Evolutionary conservation across 2,329 filamentous ascomycete genomes (phyloP).

Genomic region (Aspergillus floridensis): DNA sequence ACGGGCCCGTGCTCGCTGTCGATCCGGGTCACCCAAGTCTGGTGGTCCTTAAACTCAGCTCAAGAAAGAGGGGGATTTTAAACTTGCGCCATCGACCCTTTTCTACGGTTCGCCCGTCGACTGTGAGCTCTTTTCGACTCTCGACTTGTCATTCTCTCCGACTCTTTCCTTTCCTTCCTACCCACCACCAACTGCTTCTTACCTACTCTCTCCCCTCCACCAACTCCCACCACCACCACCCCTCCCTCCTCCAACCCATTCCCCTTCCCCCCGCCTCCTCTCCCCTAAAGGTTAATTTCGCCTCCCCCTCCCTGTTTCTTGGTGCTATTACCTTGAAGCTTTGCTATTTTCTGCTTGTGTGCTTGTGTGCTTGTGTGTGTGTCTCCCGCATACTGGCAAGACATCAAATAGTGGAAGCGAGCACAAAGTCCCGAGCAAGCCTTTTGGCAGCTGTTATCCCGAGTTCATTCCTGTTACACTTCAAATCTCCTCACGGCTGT

Average conservation of each 20-base stretch:
- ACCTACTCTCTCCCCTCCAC: conserved; percentile 10
- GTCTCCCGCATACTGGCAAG: conserved; percentile 7
- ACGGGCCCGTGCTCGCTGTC: conserved; percentile 25
- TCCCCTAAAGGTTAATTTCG: conserved; percentile 16
- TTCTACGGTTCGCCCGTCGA: conserved; percentile 19
- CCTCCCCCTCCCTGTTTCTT: conserved; percentile 18
- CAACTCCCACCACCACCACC: conserved; percentile 1
- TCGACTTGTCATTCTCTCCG: conserved; percentile 22
- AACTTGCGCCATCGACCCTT: conserved; percentile 21
- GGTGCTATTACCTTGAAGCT: conserved; percentile 1
- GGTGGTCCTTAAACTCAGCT: conserved; percentile 25
- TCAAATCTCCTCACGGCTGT: background rate
- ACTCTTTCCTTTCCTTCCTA: conserved; percentile 13
- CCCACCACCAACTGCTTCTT: conserved; percentile 10
- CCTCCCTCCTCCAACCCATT: background rate
- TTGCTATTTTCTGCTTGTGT: conserved; percentile 2
- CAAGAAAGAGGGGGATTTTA: conserved; percentile 16
- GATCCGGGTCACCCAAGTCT: conserved; percentile 29
- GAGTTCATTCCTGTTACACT: background rate
- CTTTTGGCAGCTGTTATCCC: background rate
- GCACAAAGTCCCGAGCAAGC: background rate
- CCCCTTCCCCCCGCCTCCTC: background rate
- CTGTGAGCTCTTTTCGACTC: conserved; percentile 11
- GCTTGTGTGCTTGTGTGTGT: background rate
- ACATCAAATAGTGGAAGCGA: conserved; percentile 1